A percentile compares a stretch with the other conserved stretches of the same genome.
phyloP scores from a whole-genome alignment of 306 rosid genomes.

The Gastrolobium villosum region DNA sequence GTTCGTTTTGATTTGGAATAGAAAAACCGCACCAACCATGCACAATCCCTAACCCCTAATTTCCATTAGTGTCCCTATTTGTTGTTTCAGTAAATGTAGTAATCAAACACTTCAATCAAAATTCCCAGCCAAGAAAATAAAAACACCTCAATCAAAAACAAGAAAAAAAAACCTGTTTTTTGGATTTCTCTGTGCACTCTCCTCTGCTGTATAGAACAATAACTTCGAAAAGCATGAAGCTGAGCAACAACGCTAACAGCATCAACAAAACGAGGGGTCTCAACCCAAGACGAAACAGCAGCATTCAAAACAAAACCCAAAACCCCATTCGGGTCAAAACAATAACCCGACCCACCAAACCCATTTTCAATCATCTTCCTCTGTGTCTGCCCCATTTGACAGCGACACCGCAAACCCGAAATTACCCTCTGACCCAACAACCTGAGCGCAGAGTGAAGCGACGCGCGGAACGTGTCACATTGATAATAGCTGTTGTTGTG shows the following conservation, averaged over 20 bases:
- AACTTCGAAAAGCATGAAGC: conserved; percentile 54
- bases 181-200: conserved; percentile 7
- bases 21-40: too few relatives aligned
- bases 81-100: background rate
- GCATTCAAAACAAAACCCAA: conserved; percentile 48
- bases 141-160: background rate
- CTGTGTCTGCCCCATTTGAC: conserved; percentile 4
- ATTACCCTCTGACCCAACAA: conserved; percentile 42
- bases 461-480: background rate
- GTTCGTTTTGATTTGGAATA: too few relatives aligned
- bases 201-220: conserved; percentile 36
- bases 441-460: conserved; percentile 45
- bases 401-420: conserved; percentile 40
- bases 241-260: conserved; percentile 47
- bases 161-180: conserved; percentile 11
- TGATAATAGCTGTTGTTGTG: background rate
- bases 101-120: background rate
- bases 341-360: background rate
- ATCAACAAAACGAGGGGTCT: conserved; percentile 34
- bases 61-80: too few relatives aligned
- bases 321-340: conserved; percentile 35
- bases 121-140: background rate
- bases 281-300: conserved; percentile 54
- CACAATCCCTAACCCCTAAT: too few relatives aligned
- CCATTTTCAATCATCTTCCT: too few relatives aligned